phyloP scores from a whole-genome alignment of 2,329 filamentous ascomycete species.

The Sclerotiophoma versabilis region DNA sequence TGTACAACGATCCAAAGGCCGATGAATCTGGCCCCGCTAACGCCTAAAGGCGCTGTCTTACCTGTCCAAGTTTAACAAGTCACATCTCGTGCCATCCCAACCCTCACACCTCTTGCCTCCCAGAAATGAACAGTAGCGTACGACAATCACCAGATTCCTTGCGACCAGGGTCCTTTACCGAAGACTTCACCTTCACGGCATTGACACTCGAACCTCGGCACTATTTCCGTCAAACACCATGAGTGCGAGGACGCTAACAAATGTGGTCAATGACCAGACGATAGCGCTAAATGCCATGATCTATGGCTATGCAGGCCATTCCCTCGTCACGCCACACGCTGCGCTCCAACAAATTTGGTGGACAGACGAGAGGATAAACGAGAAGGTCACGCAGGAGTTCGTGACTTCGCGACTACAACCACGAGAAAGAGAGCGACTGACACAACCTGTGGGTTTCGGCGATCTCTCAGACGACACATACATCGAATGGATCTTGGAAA shows the following conservation, averaged over 20 bases:
- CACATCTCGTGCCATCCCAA: conserved; percentile 10
- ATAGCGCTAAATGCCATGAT: conserved; percentile 59
- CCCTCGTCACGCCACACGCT: conserved; percentile 57
- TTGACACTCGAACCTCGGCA: conserved; percentile 19
- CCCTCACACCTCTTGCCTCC: conserved; percentile 17
- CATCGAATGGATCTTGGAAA: conserved; percentile 77
- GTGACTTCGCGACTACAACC: conserved; percentile 70
- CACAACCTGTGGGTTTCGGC: conserved; percentile 70
- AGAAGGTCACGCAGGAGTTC: conserved; percentile 72
- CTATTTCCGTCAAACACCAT: conserved; percentile 31
- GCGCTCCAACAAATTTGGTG: conserved; percentile 69
- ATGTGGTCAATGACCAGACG: conserved; percentile 53
- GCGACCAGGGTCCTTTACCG: conserved; percentile 25
- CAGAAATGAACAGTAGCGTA: conserved; percentile 38
- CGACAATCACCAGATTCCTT: conserved; percentile 22
- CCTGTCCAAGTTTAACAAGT: conserved; percentile 27
- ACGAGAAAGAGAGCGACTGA: conserved; percentile 68
- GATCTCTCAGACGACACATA: conserved; percentile 76
- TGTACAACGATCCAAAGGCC: conserved; percentile 41
- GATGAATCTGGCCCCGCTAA: conserved; percentile 43
- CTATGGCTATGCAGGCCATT: conserved; percentile 59
- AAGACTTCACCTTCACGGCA: conserved; percentile 22
- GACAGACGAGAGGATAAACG: conserved; percentile 73
- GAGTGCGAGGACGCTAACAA: conserved; percentile 49
- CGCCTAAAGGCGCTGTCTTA: conserved; percentile 30